Percentiles rank a stretch among this genome's conserved stretches.
Evolutionary conservation across 148 eudicot species (phyloP).

Genomic region (Drosera capensis): DNA sequence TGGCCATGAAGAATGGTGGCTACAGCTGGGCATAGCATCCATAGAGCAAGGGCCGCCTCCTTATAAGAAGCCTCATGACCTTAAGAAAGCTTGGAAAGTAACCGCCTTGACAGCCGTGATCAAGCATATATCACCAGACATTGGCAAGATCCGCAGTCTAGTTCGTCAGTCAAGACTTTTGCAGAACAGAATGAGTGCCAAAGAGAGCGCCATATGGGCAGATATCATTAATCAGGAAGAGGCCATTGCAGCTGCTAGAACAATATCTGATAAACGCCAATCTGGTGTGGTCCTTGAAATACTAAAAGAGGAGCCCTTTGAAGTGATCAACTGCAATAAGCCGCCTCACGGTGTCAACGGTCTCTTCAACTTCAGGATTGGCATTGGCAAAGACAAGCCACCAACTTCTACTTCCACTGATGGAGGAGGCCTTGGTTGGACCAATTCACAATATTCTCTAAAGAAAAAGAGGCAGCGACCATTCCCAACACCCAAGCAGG

Average conservation of each 20-base stretch:
- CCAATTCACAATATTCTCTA: no score
- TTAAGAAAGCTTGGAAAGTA: slow-evolving; percentile 39
- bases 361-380: no score
- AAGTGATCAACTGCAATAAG: no score
- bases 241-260: slow-evolving; percentile 17
- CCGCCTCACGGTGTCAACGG: no score
- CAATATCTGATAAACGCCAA: no score
- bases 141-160: slow-evolving; percentile 15
- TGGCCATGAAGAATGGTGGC: slow-evolving; percentile 33
- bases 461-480: no score
- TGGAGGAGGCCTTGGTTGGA: no score
- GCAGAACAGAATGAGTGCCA: slow-evolving; percentile 30
- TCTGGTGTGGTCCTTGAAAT: no score
- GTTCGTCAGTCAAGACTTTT: slow-evolving; percentile 25
- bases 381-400: no score
- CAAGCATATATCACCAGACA: slow-evolving; percentile 18
- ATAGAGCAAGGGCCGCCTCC: slow-evolving; percentile 30
- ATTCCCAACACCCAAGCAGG: no score
- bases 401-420: no score
- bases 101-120: slow-evolving; percentile 22
- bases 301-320: no score
- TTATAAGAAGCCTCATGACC: slow-evolving; percentile 30
- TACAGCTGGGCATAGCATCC: slow-evolving; percentile 19
- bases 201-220: slow-evolving; percentile 23
- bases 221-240: slow-evolving; percentile 39